A percentile compares a stretch with the other conserved stretches of the same genome.
Conservation (phyloP, 139 green algal species). For the Pseudopediastrum boryanum region DNA sequence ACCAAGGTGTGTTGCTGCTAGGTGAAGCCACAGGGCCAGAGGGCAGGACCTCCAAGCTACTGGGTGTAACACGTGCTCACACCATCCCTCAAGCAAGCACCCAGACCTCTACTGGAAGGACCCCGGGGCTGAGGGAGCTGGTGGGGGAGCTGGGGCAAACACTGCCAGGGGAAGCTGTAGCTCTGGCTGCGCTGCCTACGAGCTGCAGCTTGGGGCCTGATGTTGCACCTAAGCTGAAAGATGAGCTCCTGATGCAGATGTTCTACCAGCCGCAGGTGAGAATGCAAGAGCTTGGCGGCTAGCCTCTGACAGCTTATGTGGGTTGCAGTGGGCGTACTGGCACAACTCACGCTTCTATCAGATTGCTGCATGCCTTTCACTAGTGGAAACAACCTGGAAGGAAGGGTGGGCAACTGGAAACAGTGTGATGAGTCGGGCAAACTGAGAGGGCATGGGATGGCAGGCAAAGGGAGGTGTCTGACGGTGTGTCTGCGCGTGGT, state of each 20-base stretch:
- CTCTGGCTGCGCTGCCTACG: neutral
- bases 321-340: too few relatives aligned
- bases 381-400: too few relatives aligned
- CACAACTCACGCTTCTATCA: too few relatives aligned
- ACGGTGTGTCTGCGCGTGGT: too few relatives aligned
- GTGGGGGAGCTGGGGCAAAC: conserved; percentile 71
- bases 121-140: conserved; percentile 71
- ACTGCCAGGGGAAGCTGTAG: conserved; percentile 58
- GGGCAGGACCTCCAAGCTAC: conserved; percentile 57
- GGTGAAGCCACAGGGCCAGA: conserved; percentile 59
- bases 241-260: conserved; percentile 78
- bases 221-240: neutral
- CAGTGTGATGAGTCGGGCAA: too few relatives aligned
- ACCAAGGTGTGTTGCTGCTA: conserved; percentile 69
- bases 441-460: too few relatives aligned
- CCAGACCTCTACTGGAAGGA: conserved; percentile 5
- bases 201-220: neutral
- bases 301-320: too few relatives aligned
- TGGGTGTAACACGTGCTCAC: conserved; percentile 60
- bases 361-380: too few relatives aligned
- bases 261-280: conserved; percentile 43
- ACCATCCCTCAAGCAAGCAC: conserved; percentile 56
- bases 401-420: too few relatives aligned
- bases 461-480: too few relatives aligned
- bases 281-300: too few relatives aligned